Conservation (phyloP, 164 flowering plant species). For the Kingdonia uniflora region DNA sequence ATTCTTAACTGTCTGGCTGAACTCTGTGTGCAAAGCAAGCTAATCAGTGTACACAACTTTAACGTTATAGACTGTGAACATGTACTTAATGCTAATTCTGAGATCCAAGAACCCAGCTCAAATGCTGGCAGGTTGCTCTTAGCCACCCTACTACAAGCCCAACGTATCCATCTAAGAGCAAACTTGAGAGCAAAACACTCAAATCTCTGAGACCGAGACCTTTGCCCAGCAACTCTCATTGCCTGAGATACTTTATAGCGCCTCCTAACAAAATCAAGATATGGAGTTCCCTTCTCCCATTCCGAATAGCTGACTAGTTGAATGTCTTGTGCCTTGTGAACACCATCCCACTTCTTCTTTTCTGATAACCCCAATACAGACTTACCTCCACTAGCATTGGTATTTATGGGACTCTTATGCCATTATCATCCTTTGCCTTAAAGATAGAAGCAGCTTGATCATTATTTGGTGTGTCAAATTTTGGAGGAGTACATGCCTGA, state of each 20-base stretch:
- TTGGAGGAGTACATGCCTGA: too few species aligned
- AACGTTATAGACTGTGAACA: constrained; percentile 96
- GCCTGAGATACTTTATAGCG: too few species aligned
- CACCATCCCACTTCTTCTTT: constrained; percentile 68
- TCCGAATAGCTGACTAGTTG: too few species aligned
- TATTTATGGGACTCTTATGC: too few species aligned
- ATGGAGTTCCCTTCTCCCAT: too few species aligned
- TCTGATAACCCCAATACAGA: too few species aligned
- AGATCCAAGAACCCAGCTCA: too few species aligned
- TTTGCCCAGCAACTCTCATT: constrained; percentile 45
- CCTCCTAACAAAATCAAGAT: too few species aligned
- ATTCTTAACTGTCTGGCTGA: constrained; percentile 67
- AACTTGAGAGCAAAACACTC: constrained; percentile 86
- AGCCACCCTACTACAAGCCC: too few species aligned
- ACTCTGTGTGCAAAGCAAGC: constrained; percentile 79
- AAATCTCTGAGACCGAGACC: constrained; percentile 59
- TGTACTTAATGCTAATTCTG: constrained; percentile 83
- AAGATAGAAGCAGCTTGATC: constrained; percentile 40
- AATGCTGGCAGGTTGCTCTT: too few species aligned
- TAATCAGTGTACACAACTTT: constrained; percentile 84
- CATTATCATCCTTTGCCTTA: constrained; percentile 45
- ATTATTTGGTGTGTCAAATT: constrained; percentile 57
- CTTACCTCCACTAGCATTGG: too few species aligned
- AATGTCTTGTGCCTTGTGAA: too few species aligned
- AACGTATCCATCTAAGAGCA: constrained; percentile 88